Conservation (phyloP, 192 early-diverging fungal genomes). For the Linderina pennispora region DNA sequence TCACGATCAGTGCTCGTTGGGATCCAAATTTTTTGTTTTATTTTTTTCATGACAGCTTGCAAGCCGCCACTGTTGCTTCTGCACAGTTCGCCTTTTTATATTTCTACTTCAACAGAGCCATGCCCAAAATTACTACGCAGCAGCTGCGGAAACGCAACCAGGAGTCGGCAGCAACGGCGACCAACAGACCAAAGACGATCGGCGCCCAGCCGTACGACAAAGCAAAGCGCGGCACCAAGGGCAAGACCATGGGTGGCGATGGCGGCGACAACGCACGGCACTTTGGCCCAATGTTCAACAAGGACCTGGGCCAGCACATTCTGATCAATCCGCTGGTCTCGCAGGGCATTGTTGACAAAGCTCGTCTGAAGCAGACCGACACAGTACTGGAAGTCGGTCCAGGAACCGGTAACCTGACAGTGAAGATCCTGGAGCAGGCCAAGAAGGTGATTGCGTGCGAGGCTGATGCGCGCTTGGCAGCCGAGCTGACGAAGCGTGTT, state of each 20-base stretch:
- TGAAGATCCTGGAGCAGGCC: conserved; percentile 85
- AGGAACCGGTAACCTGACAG: conserved; percentile 97
- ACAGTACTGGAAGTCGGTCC: conserved; percentile 92
- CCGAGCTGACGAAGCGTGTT: conserved; percentile 95
- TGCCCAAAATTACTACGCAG: conserved; percentile 49
- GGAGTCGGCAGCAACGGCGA: conserved; percentile 32
- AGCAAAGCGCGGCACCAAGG: conserved; percentile 2
- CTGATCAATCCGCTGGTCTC: conserved; percentile 97
- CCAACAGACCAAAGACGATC: conserved; percentile 35
- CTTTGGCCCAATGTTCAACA: conserved; percentile 93
- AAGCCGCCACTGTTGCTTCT: not conserved
- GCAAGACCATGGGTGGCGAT: conserved; percentile 5
- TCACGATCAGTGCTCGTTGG: no score
- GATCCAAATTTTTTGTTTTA: no score
- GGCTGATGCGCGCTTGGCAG: conserved; percentile 93
- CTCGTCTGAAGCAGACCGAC: conserved; percentile 60
- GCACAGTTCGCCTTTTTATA: not conserved
- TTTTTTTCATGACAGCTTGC: no score
- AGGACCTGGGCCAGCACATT: conserved; percentile 97
- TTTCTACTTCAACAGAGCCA: not conserved
- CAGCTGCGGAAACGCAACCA: conserved; percentile 46
- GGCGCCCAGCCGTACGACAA: conserved; percentile 38
- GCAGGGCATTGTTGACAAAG: conserved; percentile 96
- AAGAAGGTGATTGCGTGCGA: conserved; percentile 96
- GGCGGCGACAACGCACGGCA: conserved; percentile 25